Conservation (phyloP, 1,284 basidiomycete genomes). For the Retiboletus fuscus region DNA sequence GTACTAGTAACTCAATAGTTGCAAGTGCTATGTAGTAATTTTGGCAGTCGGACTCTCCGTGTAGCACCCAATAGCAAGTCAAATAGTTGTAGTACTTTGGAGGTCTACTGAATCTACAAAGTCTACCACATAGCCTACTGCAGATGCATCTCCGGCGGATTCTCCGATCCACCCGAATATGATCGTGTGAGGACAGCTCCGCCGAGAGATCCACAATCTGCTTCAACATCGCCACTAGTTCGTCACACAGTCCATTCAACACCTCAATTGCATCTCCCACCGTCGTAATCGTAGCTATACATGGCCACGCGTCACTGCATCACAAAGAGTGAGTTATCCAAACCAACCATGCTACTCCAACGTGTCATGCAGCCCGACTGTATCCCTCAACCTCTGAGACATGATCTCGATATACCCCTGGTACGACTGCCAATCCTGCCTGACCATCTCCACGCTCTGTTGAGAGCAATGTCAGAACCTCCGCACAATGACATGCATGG, state of each 20-base stretch:
- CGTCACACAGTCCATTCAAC: conserved; percentile 69
- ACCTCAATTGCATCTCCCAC: conserved; percentile 81
- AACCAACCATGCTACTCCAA: conserved; percentile 43
- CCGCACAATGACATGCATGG: background rate
- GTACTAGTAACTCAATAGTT: too few species aligned
- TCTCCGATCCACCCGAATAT: conserved; percentile 76
- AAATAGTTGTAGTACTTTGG: too few species aligned
- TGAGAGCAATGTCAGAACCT: background rate
- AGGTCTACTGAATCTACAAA: too few species aligned
- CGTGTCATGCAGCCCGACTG: conserved; percentile 62
- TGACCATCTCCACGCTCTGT: conserved; percentile 54
- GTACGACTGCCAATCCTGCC: conserved; percentile 67
- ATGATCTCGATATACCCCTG: conserved; percentile 77
- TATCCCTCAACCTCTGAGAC: conserved; percentile 71
- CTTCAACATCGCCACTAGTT: conserved; percentile 71
- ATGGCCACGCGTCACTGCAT: too few species aligned
- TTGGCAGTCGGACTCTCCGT: too few species aligned
- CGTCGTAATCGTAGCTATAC: conserved; percentile 80
- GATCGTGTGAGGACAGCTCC: conserved; percentile 78
- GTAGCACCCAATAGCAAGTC: too few species aligned
- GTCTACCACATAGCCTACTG: too few species aligned
- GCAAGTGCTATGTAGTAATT: too few species aligned
- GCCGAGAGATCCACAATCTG: conserved; percentile 76
- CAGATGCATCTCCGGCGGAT: too few species aligned
- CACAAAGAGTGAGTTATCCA: too few species aligned